Evolutionary conservation across 331 rosid species (phyloP).

Genomic region (Erythrophleum ivorense): DNA sequence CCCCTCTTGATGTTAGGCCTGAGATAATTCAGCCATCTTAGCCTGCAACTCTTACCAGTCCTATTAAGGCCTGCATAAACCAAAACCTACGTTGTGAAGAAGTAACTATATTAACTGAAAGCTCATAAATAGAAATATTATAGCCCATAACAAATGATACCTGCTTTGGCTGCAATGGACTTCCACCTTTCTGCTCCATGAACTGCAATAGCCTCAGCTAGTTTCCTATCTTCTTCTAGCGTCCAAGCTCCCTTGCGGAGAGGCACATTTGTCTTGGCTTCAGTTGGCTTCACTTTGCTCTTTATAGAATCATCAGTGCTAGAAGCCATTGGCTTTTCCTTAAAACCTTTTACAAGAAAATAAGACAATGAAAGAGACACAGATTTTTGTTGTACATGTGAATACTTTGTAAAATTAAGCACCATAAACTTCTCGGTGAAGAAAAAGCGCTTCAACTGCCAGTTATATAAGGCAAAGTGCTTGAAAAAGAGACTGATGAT

Average conservation of each 20-base stretch:
- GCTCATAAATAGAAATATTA: not conserved
- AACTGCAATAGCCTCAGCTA: not conserved
- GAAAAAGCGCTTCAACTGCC: not conserved
- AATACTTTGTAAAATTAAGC: not conserved
- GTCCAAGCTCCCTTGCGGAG: not conserved
- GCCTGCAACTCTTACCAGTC: slow-evolving; percentile 7
- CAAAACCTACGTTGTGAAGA: no score
- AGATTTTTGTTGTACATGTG: not conserved
- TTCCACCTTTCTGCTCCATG: not conserved
- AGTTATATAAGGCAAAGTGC: not conserved
- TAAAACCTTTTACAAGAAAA: not conserved
- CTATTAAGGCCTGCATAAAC: not conserved
- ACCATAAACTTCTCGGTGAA: not conserved
- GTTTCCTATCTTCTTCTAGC: not conserved
- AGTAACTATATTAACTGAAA: not conserved
- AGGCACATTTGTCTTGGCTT: not conserved
- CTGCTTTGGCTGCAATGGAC: not conserved
- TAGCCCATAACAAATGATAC: not conserved
- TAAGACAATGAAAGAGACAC: not conserved
- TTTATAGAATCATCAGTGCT: not conserved
- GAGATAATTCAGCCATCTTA: slow-evolving; percentile 7
- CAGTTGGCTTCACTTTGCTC: not conserved
- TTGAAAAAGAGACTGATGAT: not conserved
- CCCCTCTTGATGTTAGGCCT: slow-evolving; percentile 14
- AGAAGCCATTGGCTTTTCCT: not conserved